Evolutionary conservation across 257 asterid genomes (phyloP).

Genomic region (Nyctanthes arbortristis): DNA sequence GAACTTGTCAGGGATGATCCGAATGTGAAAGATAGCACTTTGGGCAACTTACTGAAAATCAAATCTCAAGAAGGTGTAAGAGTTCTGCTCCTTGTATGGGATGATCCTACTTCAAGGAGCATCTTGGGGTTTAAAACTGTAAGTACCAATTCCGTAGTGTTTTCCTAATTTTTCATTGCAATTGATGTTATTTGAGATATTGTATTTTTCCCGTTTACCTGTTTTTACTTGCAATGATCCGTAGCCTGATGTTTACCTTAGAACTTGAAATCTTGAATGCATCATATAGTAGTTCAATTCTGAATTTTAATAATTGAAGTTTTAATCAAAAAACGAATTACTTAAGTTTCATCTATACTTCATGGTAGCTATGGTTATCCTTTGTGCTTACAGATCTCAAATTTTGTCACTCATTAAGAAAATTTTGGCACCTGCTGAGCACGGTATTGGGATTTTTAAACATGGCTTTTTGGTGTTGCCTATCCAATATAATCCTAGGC

Average conservation of each 20-base stretch:
- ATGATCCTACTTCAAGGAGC: slow-evolving; percentile 85
- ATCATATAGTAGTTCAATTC: too few species aligned
- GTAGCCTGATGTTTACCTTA: too few species aligned
- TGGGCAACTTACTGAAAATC: slow-evolving; percentile 72
- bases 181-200: not conserved
- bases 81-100: slow-evolving; percentile 82
- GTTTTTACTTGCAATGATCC: too few species aligned
- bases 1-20: slow-evolving; percentile 71
- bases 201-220: too few species aligned
- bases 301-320: not conserved
- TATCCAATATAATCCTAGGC: too few species aligned
- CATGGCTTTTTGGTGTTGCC: not conserved
- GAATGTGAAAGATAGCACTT: slow-evolving; percentile 29
- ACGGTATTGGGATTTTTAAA: not conserved
- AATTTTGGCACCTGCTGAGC: not conserved
- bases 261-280: too few species aligned
- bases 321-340: not conserved
- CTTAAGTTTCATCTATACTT: not conserved
- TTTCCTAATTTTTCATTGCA: not conserved
- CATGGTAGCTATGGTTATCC: not conserved
- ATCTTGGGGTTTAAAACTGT: slow-evolving; percentile 73
- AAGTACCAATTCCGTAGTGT: slow-evolving; percentile 29
- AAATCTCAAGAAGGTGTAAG: slow-evolving; percentile 93
- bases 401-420: too few species aligned
- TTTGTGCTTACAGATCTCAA: too few species aligned